Conservation (phyloP, 2,329 filamentous ascomycete species). For the Albifimbria verrucaria region DNA sequence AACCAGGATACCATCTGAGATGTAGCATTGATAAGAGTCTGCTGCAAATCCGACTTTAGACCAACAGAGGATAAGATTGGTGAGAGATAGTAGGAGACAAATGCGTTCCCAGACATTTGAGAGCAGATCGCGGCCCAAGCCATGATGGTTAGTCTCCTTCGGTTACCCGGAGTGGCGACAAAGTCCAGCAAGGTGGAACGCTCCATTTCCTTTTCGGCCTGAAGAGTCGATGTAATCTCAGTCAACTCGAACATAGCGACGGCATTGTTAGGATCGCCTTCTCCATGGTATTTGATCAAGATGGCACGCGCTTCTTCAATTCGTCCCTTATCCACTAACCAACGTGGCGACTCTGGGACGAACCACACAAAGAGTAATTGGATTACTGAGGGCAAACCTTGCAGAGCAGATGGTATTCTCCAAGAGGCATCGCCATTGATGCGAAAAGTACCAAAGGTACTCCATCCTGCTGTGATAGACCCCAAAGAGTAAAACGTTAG, state of each 20-base stretch:
- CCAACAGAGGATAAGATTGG: not conserved
- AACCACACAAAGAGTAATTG: constrained; percentile 23
- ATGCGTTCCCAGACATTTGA: not conserved
- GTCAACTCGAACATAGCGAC: not conserved
- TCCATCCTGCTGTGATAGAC: constrained; percentile 7
- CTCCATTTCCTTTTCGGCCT: not conserved
- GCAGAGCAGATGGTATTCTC: constrained; percentile 7
- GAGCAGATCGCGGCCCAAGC: not conserved
- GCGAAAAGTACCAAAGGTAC: constrained; percentile 7
- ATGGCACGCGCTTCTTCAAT: constrained; percentile 24
- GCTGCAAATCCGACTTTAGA: not conserved
- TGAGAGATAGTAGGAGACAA: not conserved
- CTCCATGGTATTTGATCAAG: not conserved
- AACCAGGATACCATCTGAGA: not conserved
- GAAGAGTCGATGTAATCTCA: not conserved
- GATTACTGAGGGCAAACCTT: constrained; percentile 5
- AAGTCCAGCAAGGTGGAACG: not conserved
- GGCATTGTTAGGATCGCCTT: not conserved
- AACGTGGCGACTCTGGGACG: constrained; percentile 33
- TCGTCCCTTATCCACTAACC: constrained; percentile 30
- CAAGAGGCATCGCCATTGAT: constrained; percentile 4
- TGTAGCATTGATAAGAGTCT: not conserved
- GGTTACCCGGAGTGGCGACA: not conserved
- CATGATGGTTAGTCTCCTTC: not conserved
- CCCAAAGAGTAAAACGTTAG: constrained; percentile 6